Percentiles rank a stretch among this genome's conserved stretches.
Evolutionary conservation across 192 early-diverging fungal species (phyloP).

Genomic region (Paraglomus brasilianum): DNA sequence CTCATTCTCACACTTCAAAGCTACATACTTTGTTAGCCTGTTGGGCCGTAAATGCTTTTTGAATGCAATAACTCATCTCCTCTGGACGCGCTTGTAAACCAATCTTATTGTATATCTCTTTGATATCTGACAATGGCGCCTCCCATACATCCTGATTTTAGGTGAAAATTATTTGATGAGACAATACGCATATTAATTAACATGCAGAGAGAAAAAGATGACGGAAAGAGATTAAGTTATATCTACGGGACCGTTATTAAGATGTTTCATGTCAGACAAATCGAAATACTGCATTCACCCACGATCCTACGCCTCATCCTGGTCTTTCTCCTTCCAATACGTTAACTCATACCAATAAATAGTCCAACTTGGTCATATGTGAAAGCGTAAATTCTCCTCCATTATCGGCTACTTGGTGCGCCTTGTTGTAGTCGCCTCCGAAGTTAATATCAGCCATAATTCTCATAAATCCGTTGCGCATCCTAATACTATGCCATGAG

Average conservation of each 20-base stretch:
- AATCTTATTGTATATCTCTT: conserved; percentile 57
- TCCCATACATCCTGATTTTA: conserved; percentile 51
- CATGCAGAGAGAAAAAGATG: background rate
- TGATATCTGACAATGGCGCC: conserved; percentile 63
- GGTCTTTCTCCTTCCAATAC: conserved; percentile 27
- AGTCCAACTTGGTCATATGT: conserved; percentile 20
- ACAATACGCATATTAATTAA: background rate
- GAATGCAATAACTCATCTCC: conserved; percentile 55
- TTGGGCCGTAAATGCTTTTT: conserved; percentile 54
- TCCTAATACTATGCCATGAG: conserved; percentile 64
- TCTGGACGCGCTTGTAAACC: conserved; percentile 41
- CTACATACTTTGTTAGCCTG: conserved; percentile 47
- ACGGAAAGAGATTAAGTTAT: no score
- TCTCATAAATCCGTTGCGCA: conserved; percentile 58
- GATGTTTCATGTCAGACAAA: background rate
- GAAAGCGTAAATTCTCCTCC: conserved; percentile 64
- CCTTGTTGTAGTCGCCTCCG: conserved; percentile 43
- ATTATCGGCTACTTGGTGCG: conserved; percentile 60
- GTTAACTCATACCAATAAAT: conserved; percentile 4
- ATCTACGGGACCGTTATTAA: background rate
- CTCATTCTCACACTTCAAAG: background rate
- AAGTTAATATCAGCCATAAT: conserved; percentile 53
- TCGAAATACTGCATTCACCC: background rate
- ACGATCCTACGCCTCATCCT: conserved; percentile 36
- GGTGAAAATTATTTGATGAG: background rate